Conservation (phyloP, 2,329 filamentous ascomycete species). For the Monosporascus sp. region DNA sequence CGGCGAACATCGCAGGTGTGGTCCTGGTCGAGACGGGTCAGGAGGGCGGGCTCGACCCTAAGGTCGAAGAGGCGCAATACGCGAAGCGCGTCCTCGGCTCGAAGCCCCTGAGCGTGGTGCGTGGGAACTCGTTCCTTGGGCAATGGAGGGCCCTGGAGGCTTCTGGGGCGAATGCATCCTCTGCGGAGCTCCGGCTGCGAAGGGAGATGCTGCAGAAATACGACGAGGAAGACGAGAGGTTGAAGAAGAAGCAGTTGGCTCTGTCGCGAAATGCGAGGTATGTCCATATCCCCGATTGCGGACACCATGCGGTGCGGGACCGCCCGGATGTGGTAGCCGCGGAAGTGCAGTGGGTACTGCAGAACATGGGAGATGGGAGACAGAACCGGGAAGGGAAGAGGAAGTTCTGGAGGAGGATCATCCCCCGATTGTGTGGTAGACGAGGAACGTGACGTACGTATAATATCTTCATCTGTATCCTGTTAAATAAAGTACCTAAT, state of each 20-base stretch:
- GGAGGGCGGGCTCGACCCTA: conserved; percentile 20
- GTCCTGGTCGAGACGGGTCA: conserved; percentile 26
- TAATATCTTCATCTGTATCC: too few relatives aligned
- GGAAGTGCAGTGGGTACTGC: conserved; percentile 23
- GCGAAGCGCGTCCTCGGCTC: conserved; percentile 9
- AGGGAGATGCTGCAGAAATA: conserved; percentile 13
- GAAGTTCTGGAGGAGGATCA: too few relatives aligned
- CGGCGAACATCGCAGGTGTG: conserved; percentile 11
- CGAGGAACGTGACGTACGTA: too few relatives aligned
- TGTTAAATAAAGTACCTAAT: too few relatives aligned
- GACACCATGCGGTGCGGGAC: conserved; percentile 21
- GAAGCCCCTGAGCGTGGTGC: conserved; percentile 20
- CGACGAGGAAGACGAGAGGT: conserved; percentile 19
- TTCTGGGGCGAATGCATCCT: conserved; percentile 1
- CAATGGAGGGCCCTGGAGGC: conserved; percentile 15
- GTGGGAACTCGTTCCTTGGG: conserved; percentile 17
- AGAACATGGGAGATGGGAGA: conserved; percentile 5
- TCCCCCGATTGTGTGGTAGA: too few relatives aligned
- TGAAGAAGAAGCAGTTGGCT: conserved; percentile 21
- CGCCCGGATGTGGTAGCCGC: conserved; percentile 17
- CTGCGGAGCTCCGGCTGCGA: conserved; percentile 2
- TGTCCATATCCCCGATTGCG: conserved; percentile 18
- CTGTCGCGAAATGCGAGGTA: conserved; percentile 15
- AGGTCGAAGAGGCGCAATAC: conserved; percentile 15
- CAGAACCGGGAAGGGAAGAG: too few relatives aligned